Conservation (phyloP, 2,329 filamentous ascomycete genomes). For the Aspergillus hiratsukae region DNA sequence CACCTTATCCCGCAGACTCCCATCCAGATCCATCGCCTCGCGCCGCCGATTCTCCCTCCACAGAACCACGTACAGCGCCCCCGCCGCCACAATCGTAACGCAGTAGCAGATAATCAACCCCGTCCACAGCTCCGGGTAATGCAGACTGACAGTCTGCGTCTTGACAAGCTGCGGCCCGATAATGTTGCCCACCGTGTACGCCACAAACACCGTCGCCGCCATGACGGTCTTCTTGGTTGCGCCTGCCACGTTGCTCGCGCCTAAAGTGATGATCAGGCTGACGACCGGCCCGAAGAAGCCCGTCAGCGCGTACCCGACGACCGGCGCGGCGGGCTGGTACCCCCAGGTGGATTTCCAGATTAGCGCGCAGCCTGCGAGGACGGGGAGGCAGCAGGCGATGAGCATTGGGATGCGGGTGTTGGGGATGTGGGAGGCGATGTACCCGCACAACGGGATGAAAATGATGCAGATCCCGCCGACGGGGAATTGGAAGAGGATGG, state of each 20-base stretch:
- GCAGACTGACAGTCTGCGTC: conserved; percentile 58
- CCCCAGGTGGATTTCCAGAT: conserved; percentile 68
- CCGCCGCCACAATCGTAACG: conserved; percentile 59
- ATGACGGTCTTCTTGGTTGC: conserved; percentile 76
- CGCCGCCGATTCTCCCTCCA: conserved; percentile 55
- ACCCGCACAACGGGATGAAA: conserved; percentile 63
- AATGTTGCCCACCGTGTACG: conserved; percentile 73
- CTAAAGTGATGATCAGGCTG: conserved; percentile 54
- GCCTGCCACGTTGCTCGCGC: conserved; percentile 67
- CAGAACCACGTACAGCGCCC: conserved; percentile 56
- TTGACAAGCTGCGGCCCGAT: conserved; percentile 68
- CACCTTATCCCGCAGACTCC: conserved; percentile 58
- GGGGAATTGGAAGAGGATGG: conserved; percentile 71
- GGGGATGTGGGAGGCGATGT: conserved; percentile 54
- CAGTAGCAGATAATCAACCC: conserved; percentile 66
- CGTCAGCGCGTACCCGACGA: conserved; percentile 67
- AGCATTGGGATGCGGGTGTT: conserved; percentile 65
- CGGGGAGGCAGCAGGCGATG: conserved; percentile 63
- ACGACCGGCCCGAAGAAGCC: conserved; percentile 70
- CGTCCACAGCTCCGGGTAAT: conserved; percentile 69
- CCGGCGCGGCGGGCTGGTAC: conserved; percentile 60
- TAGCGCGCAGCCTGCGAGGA: conserved; percentile 68
- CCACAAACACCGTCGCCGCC: conserved; percentile 68
- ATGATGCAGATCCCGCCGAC: conserved; percentile 65
- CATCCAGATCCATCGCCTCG: conserved; percentile 48